phyloP scores from a whole-genome alignment of 495 filamentous ascomycete species.

The Wilcoxina mikolae region DNA sequence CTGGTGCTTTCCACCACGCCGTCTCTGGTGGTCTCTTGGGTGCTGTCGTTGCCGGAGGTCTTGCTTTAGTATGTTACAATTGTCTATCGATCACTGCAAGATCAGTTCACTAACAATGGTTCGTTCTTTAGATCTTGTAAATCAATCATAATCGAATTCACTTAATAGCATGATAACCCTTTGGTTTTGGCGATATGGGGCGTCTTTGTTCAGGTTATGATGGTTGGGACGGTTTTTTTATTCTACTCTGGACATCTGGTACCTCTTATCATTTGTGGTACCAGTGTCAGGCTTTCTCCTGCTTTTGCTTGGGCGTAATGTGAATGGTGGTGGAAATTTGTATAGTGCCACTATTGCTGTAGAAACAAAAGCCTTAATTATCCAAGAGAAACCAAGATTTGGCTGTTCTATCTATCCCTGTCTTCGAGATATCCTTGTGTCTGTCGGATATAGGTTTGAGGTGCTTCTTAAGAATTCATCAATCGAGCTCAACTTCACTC shows the following conservation, averaged over 20 bases:
- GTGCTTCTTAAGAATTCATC: too few relatives aligned
- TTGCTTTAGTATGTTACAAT: constrained; percentile 22
- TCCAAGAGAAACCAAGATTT: constrained; percentile 5
- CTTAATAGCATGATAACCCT: constrained; percentile 1
- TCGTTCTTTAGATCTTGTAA: constrained; percentile 22
- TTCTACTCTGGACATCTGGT: constrained; percentile 7
- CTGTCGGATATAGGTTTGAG: too few relatives aligned
- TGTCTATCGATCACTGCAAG: not conserved
- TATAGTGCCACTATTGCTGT: constrained; percentile 1
- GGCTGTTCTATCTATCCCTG: not conserved
- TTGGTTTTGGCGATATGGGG: constrained; percentile 3
- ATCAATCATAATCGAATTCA: constrained; percentile 14
- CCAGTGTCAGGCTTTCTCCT: constrained; percentile 12
- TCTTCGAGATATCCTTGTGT: not conserved
- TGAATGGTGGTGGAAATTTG: not conserved
- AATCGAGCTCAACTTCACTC: too few relatives aligned
- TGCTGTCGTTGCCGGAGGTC: constrained; percentile 26
- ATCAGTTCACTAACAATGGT: constrained; percentile 7
- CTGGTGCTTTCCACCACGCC: constrained; percentile 22
- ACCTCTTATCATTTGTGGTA: constrained; percentile 2
- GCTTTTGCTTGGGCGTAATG: constrained; percentile 17
- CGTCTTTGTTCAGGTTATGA: not conserved
- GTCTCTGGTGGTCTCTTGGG: constrained; percentile 27
- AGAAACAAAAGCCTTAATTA: constrained; percentile 24
- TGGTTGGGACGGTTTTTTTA: constrained; percentile 7